Percentiles rank a stretch among this genome's conserved stretches.
Evolutionary conservation across 2,329 filamentous ascomycete genomes (phyloP).

Genomic region (Pseudogymnoascus sp.): DNA sequence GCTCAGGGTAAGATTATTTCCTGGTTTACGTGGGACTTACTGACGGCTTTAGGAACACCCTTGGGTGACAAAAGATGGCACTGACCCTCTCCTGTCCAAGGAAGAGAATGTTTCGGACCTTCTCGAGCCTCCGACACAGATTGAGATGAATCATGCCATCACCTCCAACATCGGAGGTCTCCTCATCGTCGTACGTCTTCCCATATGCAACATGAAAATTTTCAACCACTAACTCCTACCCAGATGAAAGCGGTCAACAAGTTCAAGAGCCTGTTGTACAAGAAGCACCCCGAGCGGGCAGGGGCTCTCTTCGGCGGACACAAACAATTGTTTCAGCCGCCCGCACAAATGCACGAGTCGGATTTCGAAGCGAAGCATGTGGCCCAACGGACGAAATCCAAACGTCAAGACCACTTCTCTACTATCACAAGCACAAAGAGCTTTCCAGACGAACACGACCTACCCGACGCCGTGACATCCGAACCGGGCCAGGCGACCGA

Average conservation of each 20-base stretch:
- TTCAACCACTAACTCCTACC: constrained; percentile 10
- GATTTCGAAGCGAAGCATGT: constrained; percentile 10
- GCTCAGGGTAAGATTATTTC: constrained; percentile 58
- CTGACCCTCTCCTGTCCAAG: constrained; percentile 68
- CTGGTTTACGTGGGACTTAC: neutral
- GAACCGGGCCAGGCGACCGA: neutral
- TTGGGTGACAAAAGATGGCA: constrained; percentile 81
- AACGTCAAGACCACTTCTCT: constrained; percentile 10
- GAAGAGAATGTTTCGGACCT: constrained; percentile 81
- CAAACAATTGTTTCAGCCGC: constrained; percentile 4
- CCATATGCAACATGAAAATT: constrained; percentile 11
- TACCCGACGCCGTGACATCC: neutral
- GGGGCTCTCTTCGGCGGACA: neutral
- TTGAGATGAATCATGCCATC: constrained; percentile 85
- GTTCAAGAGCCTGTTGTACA: constrained; percentile 69
- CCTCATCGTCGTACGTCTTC: constrained; percentile 61
- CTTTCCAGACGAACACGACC: neutral
- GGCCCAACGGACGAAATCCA: constrained; percentile 13
- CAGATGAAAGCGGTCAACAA: constrained; percentile 85
- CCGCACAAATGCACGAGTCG: constrained; percentile 6
- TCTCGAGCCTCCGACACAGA: constrained; percentile 77
- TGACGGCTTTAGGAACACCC: constrained; percentile 63
- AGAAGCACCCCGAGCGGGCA: constrained; percentile 38
- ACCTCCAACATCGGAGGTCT: constrained; percentile 84
- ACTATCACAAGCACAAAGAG: constrained; percentile 13